Evolutionary conservation across 2,329 filamentous ascomycete species (phyloP).

Genomic region (Zelopaecilomyces penicillatus): DNA sequence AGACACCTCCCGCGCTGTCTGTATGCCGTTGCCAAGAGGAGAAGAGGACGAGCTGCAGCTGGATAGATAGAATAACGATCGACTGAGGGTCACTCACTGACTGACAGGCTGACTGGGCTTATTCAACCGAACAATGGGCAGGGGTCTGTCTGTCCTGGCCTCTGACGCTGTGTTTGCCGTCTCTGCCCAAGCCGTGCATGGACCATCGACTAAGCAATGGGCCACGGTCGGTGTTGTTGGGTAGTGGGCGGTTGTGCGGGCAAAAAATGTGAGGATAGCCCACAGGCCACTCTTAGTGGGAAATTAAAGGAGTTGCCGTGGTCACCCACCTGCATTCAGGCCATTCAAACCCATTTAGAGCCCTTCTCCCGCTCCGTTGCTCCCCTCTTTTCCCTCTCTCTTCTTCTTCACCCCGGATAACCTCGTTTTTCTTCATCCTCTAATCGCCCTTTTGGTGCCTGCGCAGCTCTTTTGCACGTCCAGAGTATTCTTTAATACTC

Average conservation of each 20-base stretch:
- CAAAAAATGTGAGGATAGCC: no score
- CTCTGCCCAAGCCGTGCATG: no score
- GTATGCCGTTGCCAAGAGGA: no score
- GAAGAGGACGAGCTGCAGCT: no score
- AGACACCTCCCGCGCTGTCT: no score
- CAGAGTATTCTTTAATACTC: constrained; percentile 21
- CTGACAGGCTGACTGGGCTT: no score
- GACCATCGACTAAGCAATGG: no score
- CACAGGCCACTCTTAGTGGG: background rate
- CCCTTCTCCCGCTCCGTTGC: background rate
- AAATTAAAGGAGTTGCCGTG: constrained; percentile 13
- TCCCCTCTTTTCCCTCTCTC: constrained; percentile 6
- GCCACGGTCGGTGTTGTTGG: background rate
- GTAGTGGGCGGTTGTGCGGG: background rate
- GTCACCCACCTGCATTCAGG: background rate
- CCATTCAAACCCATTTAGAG: background rate
- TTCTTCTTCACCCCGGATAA: constrained; percentile 7
- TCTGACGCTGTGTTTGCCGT: no score
- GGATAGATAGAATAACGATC: no score
- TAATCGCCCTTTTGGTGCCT: background rate
- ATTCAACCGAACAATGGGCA: no score
- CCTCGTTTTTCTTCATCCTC: constrained; percentile 2
- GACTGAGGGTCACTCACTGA: no score
- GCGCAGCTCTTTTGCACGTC: constrained; percentile 8
- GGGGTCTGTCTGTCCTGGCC: no score